Evolutionary conservation across 2,329 filamentous ascomycete genomes (phyloP).

Genomic region (Chaetomiaceae sp.): DNA sequence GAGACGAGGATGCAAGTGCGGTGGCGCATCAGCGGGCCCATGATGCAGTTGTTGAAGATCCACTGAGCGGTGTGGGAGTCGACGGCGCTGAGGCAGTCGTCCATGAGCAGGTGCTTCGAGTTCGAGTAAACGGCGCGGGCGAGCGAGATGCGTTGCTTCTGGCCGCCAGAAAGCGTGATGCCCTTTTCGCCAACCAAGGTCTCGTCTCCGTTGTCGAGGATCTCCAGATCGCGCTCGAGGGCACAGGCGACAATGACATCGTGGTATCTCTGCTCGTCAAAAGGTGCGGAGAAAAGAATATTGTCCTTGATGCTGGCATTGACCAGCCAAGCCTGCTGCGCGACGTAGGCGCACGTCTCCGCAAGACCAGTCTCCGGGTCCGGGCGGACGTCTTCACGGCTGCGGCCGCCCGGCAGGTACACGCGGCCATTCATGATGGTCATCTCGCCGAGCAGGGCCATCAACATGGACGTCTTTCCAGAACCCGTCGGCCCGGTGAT

Average conservation of each 20-base stretch:
- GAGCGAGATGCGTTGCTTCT: slow-evolving; percentile 95
- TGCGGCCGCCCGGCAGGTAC: slow-evolving; percentile 77
- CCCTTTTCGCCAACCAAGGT: slow-evolving; percentile 96
- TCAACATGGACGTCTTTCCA: slow-evolving; percentile 91
- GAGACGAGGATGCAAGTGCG: slow-evolving; percentile 94
- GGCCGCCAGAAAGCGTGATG: slow-evolving; percentile 91
- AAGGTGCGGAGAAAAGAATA: slow-evolving; percentile 81
- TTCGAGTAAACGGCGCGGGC: slow-evolving; percentile 97
- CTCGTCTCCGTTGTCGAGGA: slow-evolving; percentile 86
- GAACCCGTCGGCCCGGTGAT: slow-evolving; percentile 90
- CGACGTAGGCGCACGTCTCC: slow-evolving; percentile 92
- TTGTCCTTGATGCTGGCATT: slow-evolving; percentile 96
- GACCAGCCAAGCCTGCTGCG: slow-evolving; percentile 93
- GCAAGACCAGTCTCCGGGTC: slow-evolving; percentile 82
- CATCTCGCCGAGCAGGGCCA: slow-evolving; percentile 97
- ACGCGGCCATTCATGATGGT: slow-evolving; percentile 74
- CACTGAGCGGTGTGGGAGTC: slow-evolving; percentile 97
- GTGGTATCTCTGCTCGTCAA: slow-evolving; percentile 76
- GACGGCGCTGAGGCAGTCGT: slow-evolving; percentile 93
- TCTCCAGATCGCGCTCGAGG: slow-evolving; percentile 83
- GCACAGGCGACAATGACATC: slow-evolving; percentile 89
- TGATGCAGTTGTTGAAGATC: slow-evolving; percentile 92
- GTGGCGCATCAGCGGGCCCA: slow-evolving; percentile 79
- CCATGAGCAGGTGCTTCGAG: slow-evolving; percentile 82
- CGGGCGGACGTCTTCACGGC: slow-evolving; percentile 75